Percentiles rank a stretch among this genome's conserved stretches.
phyloP scores from a whole-genome alignment of 2,329 filamentous ascomycete species.

The Exophiala mesophila region DNA sequence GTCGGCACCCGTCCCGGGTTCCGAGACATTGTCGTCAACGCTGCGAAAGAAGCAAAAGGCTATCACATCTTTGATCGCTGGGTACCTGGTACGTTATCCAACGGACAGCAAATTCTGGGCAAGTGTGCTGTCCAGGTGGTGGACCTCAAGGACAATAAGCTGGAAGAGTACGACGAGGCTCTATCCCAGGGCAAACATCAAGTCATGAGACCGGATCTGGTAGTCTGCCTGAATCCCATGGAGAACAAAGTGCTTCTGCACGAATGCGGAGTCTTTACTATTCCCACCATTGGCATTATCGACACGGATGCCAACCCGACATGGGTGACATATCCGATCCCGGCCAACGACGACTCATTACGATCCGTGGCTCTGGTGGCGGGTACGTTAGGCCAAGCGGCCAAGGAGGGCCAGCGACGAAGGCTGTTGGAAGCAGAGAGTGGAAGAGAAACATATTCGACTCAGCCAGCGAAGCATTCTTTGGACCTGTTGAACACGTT shows the following conservation, averaged over 20 bases:
- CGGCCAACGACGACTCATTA: conserved; percentile 93
- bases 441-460: conserved; percentile 59
- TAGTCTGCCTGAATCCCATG: conserved; percentile 84
- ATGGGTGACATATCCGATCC: conserved; percentile 94
- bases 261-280: conserved; percentile 80
- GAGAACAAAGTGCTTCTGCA: conserved; percentile 89
- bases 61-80: conserved; percentile 91
- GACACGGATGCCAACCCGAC: conserved; percentile 91
- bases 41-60: conserved; percentile 69
- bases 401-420: conserved; percentile 66
- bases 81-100: conserved; percentile 88
- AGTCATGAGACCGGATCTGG: conserved; percentile 77
- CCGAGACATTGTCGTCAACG: conserved; percentile 71
- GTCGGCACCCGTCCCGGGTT: conserved; percentile 83
- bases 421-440: conserved; percentile 57
- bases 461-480: conserved; percentile 26
- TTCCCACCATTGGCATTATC: conserved; percentile 90
- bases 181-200: conserved; percentile 58
- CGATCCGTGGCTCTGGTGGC: conserved; percentile 76
- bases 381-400: conserved; percentile 79
- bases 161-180: conserved; percentile 55
- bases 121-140: conserved; percentile 67
- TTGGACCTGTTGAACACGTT: conserved; percentile 17
- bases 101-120: conserved; percentile 81
- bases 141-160: conserved; percentile 64